Evolutionary conservation across 805 yeast genomes (phyloP), one percentile per base, ranked within the genome.

Genomic region (Ogataea thermomethanolica): DNA sequence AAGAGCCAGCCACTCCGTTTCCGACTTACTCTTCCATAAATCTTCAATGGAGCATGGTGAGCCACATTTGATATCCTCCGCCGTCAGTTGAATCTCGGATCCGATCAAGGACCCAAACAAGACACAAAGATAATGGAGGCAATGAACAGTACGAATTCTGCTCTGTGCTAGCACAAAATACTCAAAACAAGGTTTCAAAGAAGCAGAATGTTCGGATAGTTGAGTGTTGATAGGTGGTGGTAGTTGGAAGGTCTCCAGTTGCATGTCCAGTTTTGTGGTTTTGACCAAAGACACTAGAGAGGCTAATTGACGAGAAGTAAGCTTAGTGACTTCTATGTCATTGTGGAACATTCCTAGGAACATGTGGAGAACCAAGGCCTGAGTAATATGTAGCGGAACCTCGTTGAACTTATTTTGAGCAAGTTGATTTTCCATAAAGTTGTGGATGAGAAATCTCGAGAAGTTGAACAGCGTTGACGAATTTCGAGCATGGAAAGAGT

Each of bases 401-500:
- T 76, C 75, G 50, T 77, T 76, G 49, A 73, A 67, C 34, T 69
- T 70, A 46, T 72, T 72, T 49, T 64, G 53, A 54, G 60, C 41
- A 53, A 54, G 64, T 68, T 71, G 54, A 60, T 67, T 56, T 50
- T 81, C 88, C 67, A 84, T 72, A 48, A 72, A 78, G 45, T 74
- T 75, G 55, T 83, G 87, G 41, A 84, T 76, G 48, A 81, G 76
- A 40, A 67, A 75, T 54, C 84, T 75, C 12, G 86, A 73, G 43
- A 84, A 72, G 54, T 81, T 81, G 59, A 81, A 83, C 43, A 84
- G 62, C 8, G 84, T 67, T 51, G 82, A 70, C 0, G 96, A 85
- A 55, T 85, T 85, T 26, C 81, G 65, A 24, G 88, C 84, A 54
- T 84, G 89, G 63, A 84, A 87, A 0, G 87, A 78, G 54, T 85